Base-by-base conservation (phyloP, 176 grass and related monocot species). In the Carex scoparia region DNA sequence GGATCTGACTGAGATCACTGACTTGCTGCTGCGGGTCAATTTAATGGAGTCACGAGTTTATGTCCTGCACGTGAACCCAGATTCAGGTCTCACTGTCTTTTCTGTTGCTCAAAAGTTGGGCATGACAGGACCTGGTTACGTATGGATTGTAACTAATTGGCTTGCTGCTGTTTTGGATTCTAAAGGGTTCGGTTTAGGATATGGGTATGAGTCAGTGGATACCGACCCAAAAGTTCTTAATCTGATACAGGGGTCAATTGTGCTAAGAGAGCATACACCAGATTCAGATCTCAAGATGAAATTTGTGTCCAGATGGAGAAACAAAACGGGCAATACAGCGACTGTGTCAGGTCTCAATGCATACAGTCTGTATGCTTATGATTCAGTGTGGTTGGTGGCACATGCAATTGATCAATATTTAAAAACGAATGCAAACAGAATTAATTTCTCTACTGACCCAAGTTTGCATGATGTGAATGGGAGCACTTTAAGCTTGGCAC, bases 101-200 rank as follows among this genome's bases (percentile, higher is more conserved):
- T 90, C 89, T 59, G 42, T n/a, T 9, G 91, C 94, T 59, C 87
- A 86, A 60, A 89, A 87, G 48, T 85, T 93, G 33, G 83, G 66
- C 27, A 96, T 96, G 94, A 86, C 89, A 54, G 69, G 10, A 76
- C 83, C 66, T 69, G 94, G 91, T 74, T 97, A 97, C 73, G 94
- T 93, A 7, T 97, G 94, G 94, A 97, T 97, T 64, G 91, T 89
- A 85, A 93, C 94, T 23, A 91, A 97, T 81, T 94, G 94, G 94
- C 88, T 93, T 63, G 91, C 94, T 83, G 82, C 94, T 74, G 91
- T 94, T 89, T 58, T 97, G 82, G 94, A 97, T 87, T 97, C 89
- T n/a, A 69, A 65, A 1, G 53, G 13, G 0, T 55, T 55, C 16
- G 55, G 49, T 80, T 35, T 78, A 57, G 74, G 51, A 49, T 78